Conservation (phyloP, 148 eudicot species). For the Simmondsia chinensis region DNA sequence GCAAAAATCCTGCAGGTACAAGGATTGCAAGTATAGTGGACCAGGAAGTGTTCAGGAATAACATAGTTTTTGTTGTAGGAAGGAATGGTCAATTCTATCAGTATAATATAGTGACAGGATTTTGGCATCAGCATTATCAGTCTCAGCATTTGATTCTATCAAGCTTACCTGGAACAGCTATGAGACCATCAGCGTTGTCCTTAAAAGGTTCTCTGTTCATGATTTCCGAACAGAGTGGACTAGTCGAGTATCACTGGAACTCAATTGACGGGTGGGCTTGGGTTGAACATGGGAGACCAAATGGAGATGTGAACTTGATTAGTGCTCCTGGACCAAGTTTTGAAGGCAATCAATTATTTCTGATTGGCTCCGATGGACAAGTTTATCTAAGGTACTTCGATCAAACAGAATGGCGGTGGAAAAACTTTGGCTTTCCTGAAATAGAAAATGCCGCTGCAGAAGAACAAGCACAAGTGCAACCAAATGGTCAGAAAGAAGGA, state of each 20-base stretch:
- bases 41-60: slow-evolving; percentile 63
- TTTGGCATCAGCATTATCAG: slow-evolving; percentile 81
- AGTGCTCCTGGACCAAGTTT: slow-evolving; percentile 71
- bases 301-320: slow-evolving; percentile 31
- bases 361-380: slow-evolving; percentile 66
- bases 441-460: slow-evolving; percentile 7
- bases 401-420: slow-evolving; percentile 63
- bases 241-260: slow-evolving; percentile 77
- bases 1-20: slow-evolving; percentile 49
- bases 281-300: slow-evolving; percentile 80
- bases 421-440: slow-evolving; percentile 43
- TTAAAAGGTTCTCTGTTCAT: slow-evolving; percentile 62
- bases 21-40: slow-evolving; percentile 74
- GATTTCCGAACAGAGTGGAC: slow-evolving; percentile 60
- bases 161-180: slow-evolving; percentile 57
- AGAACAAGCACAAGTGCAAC: slow-evolving; percentile 3
- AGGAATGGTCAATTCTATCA: slow-evolving; percentile 57
- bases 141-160: slow-evolving; percentile 70
- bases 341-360: slow-evolving; percentile 43
- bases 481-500: slow-evolving; percentile 11
- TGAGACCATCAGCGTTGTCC: slow-evolving; percentile 37
- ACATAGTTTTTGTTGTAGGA: slow-evolving; percentile 60
- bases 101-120: slow-evolving; percentile 57
- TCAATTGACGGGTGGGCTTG: slow-evolving; percentile 67
- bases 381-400: slow-evolving; percentile 56